Evolutionary conservation across 139 green algal genomes (phyloP).

Genomic region (Nannochloris sp.): DNA sequence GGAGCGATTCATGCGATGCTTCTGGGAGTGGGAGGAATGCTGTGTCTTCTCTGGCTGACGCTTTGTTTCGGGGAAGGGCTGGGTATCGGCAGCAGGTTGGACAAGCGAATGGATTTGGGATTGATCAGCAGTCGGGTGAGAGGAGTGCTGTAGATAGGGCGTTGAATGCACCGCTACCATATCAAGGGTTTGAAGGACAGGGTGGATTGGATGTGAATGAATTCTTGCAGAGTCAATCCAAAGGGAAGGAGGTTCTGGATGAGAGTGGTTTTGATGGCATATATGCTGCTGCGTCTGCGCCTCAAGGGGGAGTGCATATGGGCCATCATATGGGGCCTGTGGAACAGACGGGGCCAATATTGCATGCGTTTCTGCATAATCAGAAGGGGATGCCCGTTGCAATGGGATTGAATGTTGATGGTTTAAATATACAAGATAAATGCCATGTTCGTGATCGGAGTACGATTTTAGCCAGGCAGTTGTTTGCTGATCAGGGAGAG

Average conservation of each 20-base stretch:
- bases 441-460: slow-evolving; percentile 59
- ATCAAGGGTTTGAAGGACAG: neutral
- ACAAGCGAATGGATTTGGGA: slow-evolving; percentile 20
- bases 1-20: slow-evolving; percentile 59
- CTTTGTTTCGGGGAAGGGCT: slow-evolving; percentile 53
- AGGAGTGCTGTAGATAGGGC: too few relatives aligned
- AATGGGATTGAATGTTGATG: neutral
- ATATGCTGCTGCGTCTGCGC: neutral
- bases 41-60: slow-evolving; percentile 56
- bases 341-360: neutral
- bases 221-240: neutral
- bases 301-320: too few relatives aligned
- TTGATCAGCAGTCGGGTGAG: neutral
- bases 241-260: neutral
- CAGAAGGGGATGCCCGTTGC: slow-evolving; percentile 31
- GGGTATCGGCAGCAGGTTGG: slow-evolving; percentile 62
- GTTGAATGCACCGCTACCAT: neutral
- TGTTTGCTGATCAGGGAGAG: slow-evolving; percentile 58
- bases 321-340: neutral
- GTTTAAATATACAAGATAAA: slow-evolving; percentile 19
- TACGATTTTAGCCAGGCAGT: slow-evolving; percentile 74
- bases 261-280: neutral
- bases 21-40: slow-evolving; percentile 60
- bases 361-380: slow-evolving; percentile 52
- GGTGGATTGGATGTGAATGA: too few relatives aligned